Percentiles rank a stretch among this genome's conserved stretches.
phyloP scores from a whole-genome alignment of 2,329 filamentous ascomycete species.

The Zymoseptoria passerinii region DNA sequence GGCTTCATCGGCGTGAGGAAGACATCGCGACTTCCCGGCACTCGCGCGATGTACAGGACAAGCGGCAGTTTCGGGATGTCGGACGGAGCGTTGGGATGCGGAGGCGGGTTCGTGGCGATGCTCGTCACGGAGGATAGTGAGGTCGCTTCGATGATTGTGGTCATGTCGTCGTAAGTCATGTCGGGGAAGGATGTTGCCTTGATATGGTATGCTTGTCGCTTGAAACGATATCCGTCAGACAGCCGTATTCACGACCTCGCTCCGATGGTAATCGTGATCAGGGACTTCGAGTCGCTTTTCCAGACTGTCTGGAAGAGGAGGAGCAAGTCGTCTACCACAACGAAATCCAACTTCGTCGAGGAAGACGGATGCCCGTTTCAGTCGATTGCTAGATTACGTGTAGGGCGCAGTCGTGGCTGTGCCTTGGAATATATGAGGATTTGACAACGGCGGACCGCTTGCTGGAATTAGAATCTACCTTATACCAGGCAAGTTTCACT shows the following conservation, averaged over 20 bases:
- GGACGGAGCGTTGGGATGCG: conserved; percentile 70
- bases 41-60: conserved; percentile 82
- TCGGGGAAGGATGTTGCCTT: not conserved
- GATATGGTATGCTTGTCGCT: not conserved
- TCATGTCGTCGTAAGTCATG: conserved; percentile 21
- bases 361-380: not conserved
- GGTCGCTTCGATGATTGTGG: conserved; percentile 59
- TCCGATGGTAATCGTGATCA: not conserved
- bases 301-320: not conserved
- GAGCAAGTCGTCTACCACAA: not conserved
- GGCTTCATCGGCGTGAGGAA: conserved; percentile 90
- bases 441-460: too few species aligned
- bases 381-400: not conserved
- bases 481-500: too few species aligned
- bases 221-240: not conserved
- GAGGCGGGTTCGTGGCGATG: conserved; percentile 77
- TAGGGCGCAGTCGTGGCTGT: not conserved
- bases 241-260: not conserved
- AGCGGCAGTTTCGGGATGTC: conserved; percentile 62
- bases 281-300: not conserved
- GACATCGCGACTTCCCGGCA: conserved; percentile 86
- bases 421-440: too few species aligned
- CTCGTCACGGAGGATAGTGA: conserved; percentile 73
- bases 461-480: too few species aligned
- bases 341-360: not conserved